Percentiles rank a stretch among this genome's conserved stretches.
These are phyloP conservation scores for Gonium pectorale DNA, from an alignment of 139 green algal species.

Conservation along the genomic window DNA sequence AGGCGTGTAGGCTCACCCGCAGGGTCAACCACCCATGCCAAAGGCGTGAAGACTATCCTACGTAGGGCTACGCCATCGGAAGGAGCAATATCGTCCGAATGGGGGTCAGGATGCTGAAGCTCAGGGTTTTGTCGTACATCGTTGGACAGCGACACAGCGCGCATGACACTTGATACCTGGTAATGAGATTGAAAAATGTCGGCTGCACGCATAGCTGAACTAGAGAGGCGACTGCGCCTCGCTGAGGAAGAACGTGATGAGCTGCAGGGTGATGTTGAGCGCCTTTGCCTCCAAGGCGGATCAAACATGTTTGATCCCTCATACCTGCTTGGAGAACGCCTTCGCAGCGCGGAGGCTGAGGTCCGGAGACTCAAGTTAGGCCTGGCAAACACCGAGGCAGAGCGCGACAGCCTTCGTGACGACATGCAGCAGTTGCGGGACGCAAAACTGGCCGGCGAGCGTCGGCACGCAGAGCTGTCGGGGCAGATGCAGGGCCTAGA, in stretches of 20 bases:
- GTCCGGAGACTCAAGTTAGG: background rate
- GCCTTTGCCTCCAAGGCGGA: constrained; percentile 11
- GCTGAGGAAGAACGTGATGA: constrained; percentile 8
- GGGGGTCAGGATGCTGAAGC: no score
- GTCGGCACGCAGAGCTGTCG: background rate
- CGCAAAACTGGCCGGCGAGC: background rate
- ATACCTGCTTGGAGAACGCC: background rate
- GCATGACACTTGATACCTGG: no score
- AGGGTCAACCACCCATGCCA: no score
- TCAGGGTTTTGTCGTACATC: no score
- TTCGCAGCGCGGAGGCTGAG: background rate
- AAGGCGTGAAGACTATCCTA: no score
- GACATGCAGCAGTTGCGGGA: background rate
- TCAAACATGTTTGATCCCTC: constrained; percentile 3
- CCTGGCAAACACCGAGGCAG: background rate
- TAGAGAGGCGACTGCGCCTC: background rate
- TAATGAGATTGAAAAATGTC: background rate
- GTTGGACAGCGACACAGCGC: no score
- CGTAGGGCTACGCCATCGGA: no score
- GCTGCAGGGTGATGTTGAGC: constrained; percentile 12
- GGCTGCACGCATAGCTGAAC: background rate
- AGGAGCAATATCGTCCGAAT: no score
- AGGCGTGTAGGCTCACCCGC: no score
- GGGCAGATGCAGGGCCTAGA: background rate
- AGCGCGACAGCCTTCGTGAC: background rate